Percentiles rank a stretch among this genome's conserved stretches.
phyloP scores from a whole-genome alignment of 805 yeast species.

The Yarrowia bubula region DNA sequence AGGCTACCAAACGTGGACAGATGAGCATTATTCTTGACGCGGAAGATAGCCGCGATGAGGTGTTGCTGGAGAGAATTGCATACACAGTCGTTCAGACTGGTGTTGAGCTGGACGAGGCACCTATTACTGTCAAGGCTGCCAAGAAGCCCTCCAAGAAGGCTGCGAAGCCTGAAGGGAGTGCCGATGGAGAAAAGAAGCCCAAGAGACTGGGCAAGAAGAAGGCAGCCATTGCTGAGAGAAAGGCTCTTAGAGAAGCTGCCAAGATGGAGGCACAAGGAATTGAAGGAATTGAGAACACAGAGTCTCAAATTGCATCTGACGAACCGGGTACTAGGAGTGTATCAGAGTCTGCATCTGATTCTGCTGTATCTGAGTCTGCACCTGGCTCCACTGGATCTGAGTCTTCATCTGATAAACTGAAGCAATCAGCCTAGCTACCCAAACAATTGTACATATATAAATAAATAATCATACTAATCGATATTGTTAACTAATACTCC shows the following conservation, averaged over 20 bases:
- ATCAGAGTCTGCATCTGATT: background rate
- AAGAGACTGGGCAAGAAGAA: conserved; percentile 9
- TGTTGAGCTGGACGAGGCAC: background rate
- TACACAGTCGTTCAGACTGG: conserved; percentile 1
- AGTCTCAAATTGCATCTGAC: background rate
- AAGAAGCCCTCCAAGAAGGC: background rate
- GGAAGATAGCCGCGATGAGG: conserved; percentile 5
- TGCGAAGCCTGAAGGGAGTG: background rate
- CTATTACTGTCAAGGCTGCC: background rate
- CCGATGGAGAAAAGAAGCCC: background rate
- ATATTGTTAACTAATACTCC: too few species aligned
- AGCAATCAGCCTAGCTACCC: too few species aligned
- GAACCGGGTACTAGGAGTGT: too few species aligned
- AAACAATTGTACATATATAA: too few species aligned
- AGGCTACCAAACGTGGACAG: background rate
- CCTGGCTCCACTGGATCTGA: too few species aligned
- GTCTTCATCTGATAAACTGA: too few species aligned
- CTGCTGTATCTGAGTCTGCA: too few species aligned
- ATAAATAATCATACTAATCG: too few species aligned
- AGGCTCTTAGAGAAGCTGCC: conserved; percentile 9
- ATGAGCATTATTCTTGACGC: background rate
- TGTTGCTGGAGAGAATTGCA: conserved; percentile 20
- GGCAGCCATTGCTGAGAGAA: conserved; percentile 17
- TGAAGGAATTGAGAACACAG: background rate
- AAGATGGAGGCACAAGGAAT: background rate